Evolutionary conservation across 1,284 basidiomycete genomes (phyloP).

Genomic region (Boletus sp.): DNA sequence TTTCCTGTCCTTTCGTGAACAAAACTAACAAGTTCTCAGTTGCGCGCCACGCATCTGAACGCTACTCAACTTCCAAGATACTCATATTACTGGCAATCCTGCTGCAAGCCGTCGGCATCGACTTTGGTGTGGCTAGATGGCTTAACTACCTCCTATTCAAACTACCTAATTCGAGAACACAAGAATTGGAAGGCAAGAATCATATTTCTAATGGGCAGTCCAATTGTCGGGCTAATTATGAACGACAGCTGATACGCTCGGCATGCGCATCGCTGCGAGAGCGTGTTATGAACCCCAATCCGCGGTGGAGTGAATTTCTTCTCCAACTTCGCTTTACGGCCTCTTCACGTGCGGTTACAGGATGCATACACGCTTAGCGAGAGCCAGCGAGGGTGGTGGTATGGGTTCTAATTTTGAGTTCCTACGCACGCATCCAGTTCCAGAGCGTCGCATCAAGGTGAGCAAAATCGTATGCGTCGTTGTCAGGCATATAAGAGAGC

Average conservation of each 20-base stretch:
- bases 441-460: constrained; percentile 67
- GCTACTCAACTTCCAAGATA: constrained; percentile 58
- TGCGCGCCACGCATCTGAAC: constrained; percentile 73
- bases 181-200: constrained; percentile 74
- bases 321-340: not conserved
- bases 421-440: constrained; percentile 74
- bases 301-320: constrained; percentile 57
- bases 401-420: constrained; percentile 43
- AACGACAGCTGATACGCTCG: constrained; percentile 68
- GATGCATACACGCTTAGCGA: constrained; percentile 63
- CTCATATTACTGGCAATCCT: constrained; percentile 47
- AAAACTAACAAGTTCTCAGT: constrained; percentile 41
- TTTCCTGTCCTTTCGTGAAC: constrained; percentile 3
- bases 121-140: constrained; percentile 44
- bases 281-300: constrained; percentile 82
- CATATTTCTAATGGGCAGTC: not conserved
- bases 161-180: constrained; percentile 80
- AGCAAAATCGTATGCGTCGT: constrained; percentile 14
- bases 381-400: constrained; percentile 42
- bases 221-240: constrained; percentile 4
- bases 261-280: constrained; percentile 64
- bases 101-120: constrained; percentile 53
- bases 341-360: constrained; percentile 35
- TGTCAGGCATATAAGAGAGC: not conserved
- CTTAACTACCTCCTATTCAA: constrained; percentile 58